These are phyloP conservation scores for Phytophthora pinifolia DNA, from an alignment of 352 stramenopile genomes.

Conservation along the genomic window DNA sequence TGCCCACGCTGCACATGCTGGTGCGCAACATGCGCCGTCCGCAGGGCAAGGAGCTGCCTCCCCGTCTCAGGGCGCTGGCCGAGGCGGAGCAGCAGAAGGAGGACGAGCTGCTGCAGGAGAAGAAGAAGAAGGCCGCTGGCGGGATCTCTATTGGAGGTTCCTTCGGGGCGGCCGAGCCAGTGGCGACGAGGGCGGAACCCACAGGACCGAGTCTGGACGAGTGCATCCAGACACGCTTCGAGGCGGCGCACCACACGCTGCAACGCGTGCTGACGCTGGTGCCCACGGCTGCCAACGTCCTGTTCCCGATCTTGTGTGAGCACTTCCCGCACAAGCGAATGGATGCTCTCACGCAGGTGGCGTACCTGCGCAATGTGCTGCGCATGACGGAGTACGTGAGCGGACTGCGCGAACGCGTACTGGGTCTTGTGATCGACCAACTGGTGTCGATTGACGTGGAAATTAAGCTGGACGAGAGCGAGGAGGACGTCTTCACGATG, in stretches of 20 bases:
- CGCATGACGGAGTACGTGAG: slow-evolving; percentile 65
- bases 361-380: slow-evolving; percentile 74
- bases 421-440: slow-evolving; percentile 83
- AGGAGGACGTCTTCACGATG: slow-evolving; percentile 84
- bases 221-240: slow-evolving; percentile 56
- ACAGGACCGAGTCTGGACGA: slow-evolving; percentile 40
- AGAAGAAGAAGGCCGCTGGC: slow-evolving; percentile 3
- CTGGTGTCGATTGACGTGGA: slow-evolving; percentile 88
- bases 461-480: slow-evolving; percentile 87
- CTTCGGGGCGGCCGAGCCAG: slow-evolving; percentile 27
- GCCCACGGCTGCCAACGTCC: slow-evolving; percentile 71
- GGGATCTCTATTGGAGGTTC: slow-evolving; percentile 51
- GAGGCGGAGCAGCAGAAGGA: slow-evolving; percentile 11
- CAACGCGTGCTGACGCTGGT: slow-evolving; percentile 68
- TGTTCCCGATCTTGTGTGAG: slow-evolving; percentile 78
- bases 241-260: slow-evolving; percentile 60
- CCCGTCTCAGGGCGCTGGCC: slow-evolving; percentile 24
- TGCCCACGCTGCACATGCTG: slow-evolving; percentile 84
- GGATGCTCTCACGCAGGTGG: slow-evolving; percentile 62
- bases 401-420: slow-evolving; percentile 78
- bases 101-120: neutral
- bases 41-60: slow-evolving; percentile 45
- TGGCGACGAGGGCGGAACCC: slow-evolving; percentile 6
- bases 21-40: slow-evolving; percentile 69
- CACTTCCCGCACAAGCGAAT: slow-evolving; percentile 85